These are phyloP conservation scores for Cryomyces minteri DNA, from an alignment of 495 filamentous ascomycete genomes.

Conservation along the genomic window DNA sequence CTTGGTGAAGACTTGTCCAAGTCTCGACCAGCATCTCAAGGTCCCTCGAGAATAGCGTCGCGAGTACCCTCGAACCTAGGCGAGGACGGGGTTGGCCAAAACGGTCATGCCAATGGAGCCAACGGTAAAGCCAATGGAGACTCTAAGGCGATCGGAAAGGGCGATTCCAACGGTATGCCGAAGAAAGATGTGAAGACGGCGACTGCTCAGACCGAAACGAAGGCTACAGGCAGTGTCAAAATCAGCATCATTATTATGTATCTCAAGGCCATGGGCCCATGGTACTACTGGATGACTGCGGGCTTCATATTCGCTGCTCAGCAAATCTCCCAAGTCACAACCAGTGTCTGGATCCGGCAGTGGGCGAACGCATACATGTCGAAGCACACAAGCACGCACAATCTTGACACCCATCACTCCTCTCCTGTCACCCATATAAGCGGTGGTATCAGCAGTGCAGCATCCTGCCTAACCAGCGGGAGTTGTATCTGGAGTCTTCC, in stretches of 20 bases:
- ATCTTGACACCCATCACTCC: conserved; percentile 14
- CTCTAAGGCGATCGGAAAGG: conserved; percentile 16
- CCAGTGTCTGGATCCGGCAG: conserved; percentile 83
- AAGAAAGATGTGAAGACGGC: conserved; percentile 21
- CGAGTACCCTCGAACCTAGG: conserved; percentile 49
- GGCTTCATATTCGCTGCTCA: conserved; percentile 56
- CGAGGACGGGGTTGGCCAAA: conserved; percentile 11
- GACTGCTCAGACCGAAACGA: conserved; percentile 39
- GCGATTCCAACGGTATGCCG: conserved; percentile 23
- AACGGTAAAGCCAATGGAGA: conserved; percentile 16
- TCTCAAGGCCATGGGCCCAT: conserved; percentile 71
- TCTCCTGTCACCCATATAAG: conserved; percentile 14
- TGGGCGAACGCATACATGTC: conserved; percentile 53
- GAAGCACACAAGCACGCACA: conserved; percentile 7
- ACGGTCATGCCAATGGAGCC: conserved; percentile 9
- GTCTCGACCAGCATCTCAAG: conserved; percentile 35
- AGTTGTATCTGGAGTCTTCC: conserved; percentile 25
- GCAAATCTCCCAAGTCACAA: conserved; percentile 67
- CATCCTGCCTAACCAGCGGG: conserved; percentile 19
- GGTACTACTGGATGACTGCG: conserved; percentile 82
- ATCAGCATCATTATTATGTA: conserved; percentile 72
- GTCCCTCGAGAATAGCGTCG: conserved; percentile 23
- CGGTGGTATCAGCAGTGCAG: conserved; percentile 12
- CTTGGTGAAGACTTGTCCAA: conserved; percentile 70
- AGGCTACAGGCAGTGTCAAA: conserved; percentile 71